phyloP scores from a whole-genome alignment of 2,329 filamentous ascomycete species.

The Penicillium glabrum region DNA sequence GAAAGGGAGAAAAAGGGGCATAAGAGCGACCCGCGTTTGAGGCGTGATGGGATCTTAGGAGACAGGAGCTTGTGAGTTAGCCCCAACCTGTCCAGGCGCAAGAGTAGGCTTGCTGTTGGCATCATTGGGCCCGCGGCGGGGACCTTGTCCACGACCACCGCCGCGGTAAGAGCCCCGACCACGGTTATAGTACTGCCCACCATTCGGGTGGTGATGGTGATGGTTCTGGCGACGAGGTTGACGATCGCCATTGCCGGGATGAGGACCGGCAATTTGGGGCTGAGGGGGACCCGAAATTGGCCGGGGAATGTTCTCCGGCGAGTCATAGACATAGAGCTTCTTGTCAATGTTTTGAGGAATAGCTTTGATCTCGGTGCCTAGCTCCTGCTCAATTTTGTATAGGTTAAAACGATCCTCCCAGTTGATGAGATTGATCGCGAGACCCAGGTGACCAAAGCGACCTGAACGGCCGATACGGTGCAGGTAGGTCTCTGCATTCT shows the following conservation, averaged over 20 bases:
- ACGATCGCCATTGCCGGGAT: conserved; percentile 28
- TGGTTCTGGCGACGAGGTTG: conserved; percentile 36
- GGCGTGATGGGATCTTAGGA: conserved; percentile 20
- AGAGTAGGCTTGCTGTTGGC: conserved; percentile 25
- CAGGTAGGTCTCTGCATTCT: conserved; percentile 98
- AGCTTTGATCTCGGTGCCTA: conserved; percentile 96
- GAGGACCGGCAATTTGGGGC: conserved; percentile 19
- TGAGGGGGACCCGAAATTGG: conserved; percentile 63
- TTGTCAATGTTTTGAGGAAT: conserved; percentile 95
- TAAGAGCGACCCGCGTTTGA: neutral
- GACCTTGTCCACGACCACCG: conserved; percentile 45
- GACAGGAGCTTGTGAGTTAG: conserved; percentile 32
- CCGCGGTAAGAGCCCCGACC: conserved; percentile 45
- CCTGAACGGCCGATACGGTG: conserved; percentile 98
- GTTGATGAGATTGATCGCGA: conserved; percentile 98
- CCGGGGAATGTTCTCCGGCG: conserved; percentile 89
- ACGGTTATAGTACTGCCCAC: conserved; percentile 39
- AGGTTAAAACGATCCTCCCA: conserved; percentile 99
- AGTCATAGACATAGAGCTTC: conserved; percentile 96
- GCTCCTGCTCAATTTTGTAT: conserved; percentile 96
- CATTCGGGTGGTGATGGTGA: conserved; percentile 34
- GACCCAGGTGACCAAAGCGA: conserved; percentile 91
- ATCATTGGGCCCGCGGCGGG: conserved; percentile 39
- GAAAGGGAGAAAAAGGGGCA: neutral
- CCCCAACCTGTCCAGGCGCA: conserved; percentile 27